Evolutionary conservation across 169 alveolate species (phyloP), one percentile per base, ranked within the genome.

Genomic region (Babesia microti): DNA sequence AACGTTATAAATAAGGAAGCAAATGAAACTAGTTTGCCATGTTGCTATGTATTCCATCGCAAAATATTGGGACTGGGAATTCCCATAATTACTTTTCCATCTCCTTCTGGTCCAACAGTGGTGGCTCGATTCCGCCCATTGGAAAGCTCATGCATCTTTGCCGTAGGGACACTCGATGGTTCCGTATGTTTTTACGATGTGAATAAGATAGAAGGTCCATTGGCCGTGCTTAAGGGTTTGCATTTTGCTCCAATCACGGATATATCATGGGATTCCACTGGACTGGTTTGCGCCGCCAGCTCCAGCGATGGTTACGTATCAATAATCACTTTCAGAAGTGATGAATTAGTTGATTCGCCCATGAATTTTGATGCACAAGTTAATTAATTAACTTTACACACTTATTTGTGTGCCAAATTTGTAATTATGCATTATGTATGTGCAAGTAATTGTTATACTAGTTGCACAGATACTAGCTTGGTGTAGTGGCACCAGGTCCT

Each of bases 181-280:
- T 75, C 87, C 48, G 67, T 85, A 22, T 73, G 84, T 50, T 68
- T 85, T 44, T 83, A 83, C 58, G 93, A 85, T 57, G 83, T 90
- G 26, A 76, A 78, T 46, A 83, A 75, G 40, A 34, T 78, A 27
- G 65, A 59, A 28, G 75, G 74, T 19, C 97, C 97, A 32, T 76
- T 87, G 32, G 89, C 88, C 36, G 87, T 88, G 49, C 80, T 88
- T 24, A 86, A 89, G 37, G 85, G 87, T 69, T 81, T 87, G 19
- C 97, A 90, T 71, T 84, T 83, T 57, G 87, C 88, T 59, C 83
- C 93, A 21, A 84, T 90, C 61, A 90, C 94, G 7, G 97, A 90
- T 61, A 72, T 84, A 22, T 78, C 93, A 32, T 90, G 97, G 97
- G 81, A 85, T 59, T 85, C 85, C 34, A 91, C 86, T 53, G 91